These are phyloP conservation scores for Colletotrichum tofieldiae DNA, from an alignment of 2,329 filamentous ascomycete genomes.

Conservation along the genomic window DNA sequence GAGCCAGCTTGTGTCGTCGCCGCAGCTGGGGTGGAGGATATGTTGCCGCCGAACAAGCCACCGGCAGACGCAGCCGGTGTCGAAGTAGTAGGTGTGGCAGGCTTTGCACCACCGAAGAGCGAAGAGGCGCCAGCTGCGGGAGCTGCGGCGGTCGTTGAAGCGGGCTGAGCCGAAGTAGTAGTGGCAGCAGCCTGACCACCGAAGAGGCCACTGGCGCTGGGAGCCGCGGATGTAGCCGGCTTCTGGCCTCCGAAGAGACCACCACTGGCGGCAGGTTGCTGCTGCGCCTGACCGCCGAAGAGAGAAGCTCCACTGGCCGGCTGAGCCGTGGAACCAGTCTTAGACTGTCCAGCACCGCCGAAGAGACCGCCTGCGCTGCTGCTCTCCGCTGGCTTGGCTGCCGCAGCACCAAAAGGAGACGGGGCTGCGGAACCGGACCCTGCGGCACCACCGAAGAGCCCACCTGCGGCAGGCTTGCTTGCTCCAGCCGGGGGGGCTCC, in stretches of 20 bases:
- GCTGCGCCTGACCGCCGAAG: slow-evolving; percentile 39
- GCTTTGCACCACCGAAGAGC: slow-evolving; percentile 61
- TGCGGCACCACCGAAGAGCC: slow-evolving; percentile 51
- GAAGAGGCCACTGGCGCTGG: slow-evolving; percentile 39
- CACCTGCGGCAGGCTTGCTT: slow-evolving; percentile 49
- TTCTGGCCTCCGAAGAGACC: slow-evolving; percentile 46
- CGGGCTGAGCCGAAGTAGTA: slow-evolving; percentile 47
- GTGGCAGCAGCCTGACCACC: slow-evolving; percentile 40
- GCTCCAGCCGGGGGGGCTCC: slow-evolving; percentile 65
- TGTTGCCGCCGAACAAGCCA: slow-evolving; percentile 60
- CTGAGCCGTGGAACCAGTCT: slow-evolving; percentile 46
- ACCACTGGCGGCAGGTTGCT: slow-evolving; percentile 43
- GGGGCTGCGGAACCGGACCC: slow-evolving; percentile 35
- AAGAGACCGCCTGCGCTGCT: slow-evolving; percentile 50
- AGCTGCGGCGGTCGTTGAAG: slow-evolving; percentile 46
- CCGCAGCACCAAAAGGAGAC: slow-evolving; percentile 36
- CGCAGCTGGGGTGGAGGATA: slow-evolving; percentile 54
- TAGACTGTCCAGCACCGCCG: slow-evolving; percentile 49
- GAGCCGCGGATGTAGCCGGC: slow-evolving; percentile 27
- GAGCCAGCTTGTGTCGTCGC: slow-evolving; percentile 47
- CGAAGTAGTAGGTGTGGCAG: slow-evolving; percentile 51
- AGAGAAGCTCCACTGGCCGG: slow-evolving; percentile 41
- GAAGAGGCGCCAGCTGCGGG: slow-evolving; percentile 44
- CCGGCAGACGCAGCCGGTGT: slow-evolving; percentile 45
- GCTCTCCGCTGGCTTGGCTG: slow-evolving; percentile 28